Evolutionary conservation across 1,284 basidiomycete genomes (phyloP).

Genomic region (Malassezia equina): DNA sequence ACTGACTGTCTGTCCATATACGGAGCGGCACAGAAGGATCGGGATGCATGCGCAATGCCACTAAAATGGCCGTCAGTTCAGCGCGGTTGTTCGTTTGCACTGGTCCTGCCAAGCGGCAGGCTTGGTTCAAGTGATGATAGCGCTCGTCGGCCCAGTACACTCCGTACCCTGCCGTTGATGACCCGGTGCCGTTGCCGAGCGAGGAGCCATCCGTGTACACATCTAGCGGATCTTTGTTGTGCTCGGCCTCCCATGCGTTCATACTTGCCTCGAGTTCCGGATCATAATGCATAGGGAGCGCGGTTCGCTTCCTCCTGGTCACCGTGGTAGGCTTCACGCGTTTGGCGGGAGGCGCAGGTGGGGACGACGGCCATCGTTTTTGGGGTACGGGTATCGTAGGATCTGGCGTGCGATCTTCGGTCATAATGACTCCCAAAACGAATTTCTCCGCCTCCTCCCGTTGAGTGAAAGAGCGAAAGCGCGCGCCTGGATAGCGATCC

Average conservation of each 20-base stretch:
- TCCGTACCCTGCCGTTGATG: slow-evolving; percentile 38
- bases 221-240: neutral
- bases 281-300: neutral
- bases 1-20: slow-evolving; percentile 67
- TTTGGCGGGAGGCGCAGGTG: neutral
- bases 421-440: neutral
- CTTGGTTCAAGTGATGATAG: slow-evolving; percentile 56
- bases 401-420: neutral
- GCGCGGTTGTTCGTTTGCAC: slow-evolving; percentile 76
- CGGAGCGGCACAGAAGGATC: slow-evolving; percentile 51
- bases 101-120: slow-evolving; percentile 65
- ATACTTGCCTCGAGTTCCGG: neutral
- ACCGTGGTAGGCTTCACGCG: neutral
- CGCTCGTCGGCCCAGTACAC: slow-evolving; percentile 30
- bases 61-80: slow-evolving; percentile 69
- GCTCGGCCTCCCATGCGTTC: slow-evolving; percentile 1
- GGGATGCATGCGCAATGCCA: slow-evolving; percentile 61
- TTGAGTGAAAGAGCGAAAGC: slow-evolving; percentile 59
- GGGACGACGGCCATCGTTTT: neutral
- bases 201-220: slow-evolving; percentile 75
- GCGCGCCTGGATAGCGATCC: slow-evolving; percentile 55
- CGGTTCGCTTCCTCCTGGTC: neutral
- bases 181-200: slow-evolving; percentile 58
- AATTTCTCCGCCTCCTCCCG: slow-evolving; percentile 52
- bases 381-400: neutral